These are phyloP conservation scores for Citeromyces matritensis DNA, from an alignment of 805 yeast species.

Conservation along the genomic window DNA sequence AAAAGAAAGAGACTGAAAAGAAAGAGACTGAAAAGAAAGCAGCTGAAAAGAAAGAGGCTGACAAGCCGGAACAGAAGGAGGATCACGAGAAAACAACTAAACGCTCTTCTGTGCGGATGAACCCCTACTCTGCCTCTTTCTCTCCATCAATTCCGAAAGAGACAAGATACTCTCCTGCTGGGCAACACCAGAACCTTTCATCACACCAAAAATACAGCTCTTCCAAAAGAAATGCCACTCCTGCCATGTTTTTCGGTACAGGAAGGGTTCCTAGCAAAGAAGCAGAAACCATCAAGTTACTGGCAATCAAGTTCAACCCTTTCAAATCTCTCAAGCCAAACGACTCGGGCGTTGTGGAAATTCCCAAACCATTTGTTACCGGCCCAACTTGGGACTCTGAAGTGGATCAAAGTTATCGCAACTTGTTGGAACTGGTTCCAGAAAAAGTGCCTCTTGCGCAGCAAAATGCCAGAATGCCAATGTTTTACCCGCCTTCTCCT, in stretches of 20 bases:
- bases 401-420: conserved; percentile 38
- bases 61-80: too few relatives aligned
- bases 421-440: conserved; percentile 26
- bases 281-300: conserved; percentile 14
- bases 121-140: conserved; percentile 54
- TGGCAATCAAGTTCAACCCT: conserved; percentile 33
- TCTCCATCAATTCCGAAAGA: conserved; percentile 25
- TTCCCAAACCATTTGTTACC: conserved; percentile 55
- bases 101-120: conserved; percentile 53
- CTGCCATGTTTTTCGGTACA: conserved; percentile 20
- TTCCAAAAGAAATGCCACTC: conserved; percentile 5
- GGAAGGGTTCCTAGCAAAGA: conserved; percentile 14
- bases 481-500: conserved; percentile 2
- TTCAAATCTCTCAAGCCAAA: conserved; percentile 18
- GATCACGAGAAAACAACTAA: conserved; percentile 7
- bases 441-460: conserved; percentile 12
- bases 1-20: background rate
- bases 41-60: too few relatives aligned
- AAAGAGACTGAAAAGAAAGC: too few relatives aligned
- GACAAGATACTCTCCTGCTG: conserved; percentile 4
- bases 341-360: conserved; percentile 16
- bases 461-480: conserved; percentile 2
- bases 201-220: conserved; percentile 1
- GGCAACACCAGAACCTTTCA: background rate
- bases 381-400: conserved; percentile 68